These are phyloP conservation scores for Gaillardinia entomophila DNA, from an alignment of 805 yeast genomes.

Conservation along the genomic window DNA sequence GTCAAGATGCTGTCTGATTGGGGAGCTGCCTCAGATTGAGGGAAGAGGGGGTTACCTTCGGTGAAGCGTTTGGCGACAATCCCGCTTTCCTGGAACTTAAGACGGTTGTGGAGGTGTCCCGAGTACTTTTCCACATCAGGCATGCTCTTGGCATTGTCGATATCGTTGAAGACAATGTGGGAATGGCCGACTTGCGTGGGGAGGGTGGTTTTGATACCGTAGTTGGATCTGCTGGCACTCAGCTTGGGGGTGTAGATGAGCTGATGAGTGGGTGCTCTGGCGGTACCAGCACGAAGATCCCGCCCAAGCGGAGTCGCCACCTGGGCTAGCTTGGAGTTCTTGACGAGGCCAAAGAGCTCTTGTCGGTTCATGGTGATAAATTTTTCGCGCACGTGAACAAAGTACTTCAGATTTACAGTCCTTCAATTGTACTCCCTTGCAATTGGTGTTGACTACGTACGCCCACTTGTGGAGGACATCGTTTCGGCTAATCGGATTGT, in stretches of 20 bases:
- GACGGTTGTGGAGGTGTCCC: conserved; percentile 54
- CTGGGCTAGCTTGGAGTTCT: conserved; percentile 37
- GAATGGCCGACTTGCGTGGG: conserved; percentile 58
- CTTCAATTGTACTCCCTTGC: no score
- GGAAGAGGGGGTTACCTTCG: conserved; percentile 38
- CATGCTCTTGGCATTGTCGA: conserved; percentile 62
- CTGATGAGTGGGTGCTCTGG: conserved; percentile 60
- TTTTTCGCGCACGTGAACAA: no score
- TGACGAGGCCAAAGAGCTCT: conserved; percentile 21
- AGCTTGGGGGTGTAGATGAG: conserved; percentile 64
- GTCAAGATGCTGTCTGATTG: conserved; percentile 22
- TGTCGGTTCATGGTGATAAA: not conserved
- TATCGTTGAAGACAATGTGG: conserved; percentile 56
- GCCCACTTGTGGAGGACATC: not conserved
- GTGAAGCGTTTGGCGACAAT: conserved; percentile 36
- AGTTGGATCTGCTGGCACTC: conserved; percentile 60
- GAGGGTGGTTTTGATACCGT: conserved; percentile 67
- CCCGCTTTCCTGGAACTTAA: conserved; percentile 66
- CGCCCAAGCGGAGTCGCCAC: conserved; percentile 37
- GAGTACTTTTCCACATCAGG: conserved; percentile 66
- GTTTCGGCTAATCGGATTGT: not conserved
- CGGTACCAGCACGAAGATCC: conserved; percentile 21
- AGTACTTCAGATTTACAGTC: no score
- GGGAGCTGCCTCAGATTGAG: conserved; percentile 16
- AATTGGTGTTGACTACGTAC: no score